phyloP scores from a whole-genome alignment of 2,329 filamentous ascomycete genomes.

The Immersiporthe knoxdaviesiana region DNA sequence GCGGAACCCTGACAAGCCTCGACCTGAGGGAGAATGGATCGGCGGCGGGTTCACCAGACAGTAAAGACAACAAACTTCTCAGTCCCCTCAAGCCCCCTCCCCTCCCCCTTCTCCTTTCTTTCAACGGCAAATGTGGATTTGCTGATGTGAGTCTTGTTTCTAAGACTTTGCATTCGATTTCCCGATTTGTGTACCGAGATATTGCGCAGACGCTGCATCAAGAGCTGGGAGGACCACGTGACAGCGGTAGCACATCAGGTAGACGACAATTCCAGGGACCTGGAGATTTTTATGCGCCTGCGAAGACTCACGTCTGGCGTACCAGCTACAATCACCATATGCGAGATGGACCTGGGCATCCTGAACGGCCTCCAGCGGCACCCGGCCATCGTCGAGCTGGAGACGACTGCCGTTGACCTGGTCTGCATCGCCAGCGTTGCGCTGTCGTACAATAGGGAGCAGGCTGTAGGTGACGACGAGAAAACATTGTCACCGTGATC shows the following conservation, averaged over 20 bases:
- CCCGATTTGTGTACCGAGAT: background rate
- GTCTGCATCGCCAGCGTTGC: background rate
- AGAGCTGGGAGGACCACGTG: conserved; percentile 4
- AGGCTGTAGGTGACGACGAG: background rate
- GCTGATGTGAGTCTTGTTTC: background rate
- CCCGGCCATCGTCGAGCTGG: background rate
- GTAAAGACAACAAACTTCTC: too few relatives aligned
- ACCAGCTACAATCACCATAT: background rate
- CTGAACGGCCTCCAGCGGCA: background rate
- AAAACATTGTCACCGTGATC: conserved; percentile 3
- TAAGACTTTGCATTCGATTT: background rate
- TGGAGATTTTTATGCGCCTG: background rate
- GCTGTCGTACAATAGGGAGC: background rate
- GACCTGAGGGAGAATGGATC: conserved; percentile 29
- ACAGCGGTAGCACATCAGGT: background rate
- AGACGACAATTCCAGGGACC: background rate
- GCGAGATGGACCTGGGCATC: conserved; percentile 4
- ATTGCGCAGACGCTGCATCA: background rate
- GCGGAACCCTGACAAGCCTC: conserved; percentile 21
- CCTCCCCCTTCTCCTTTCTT: too few relatives aligned
- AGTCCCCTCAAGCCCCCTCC: too few relatives aligned
- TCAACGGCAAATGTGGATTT: too few relatives aligned
- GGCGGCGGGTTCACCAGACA: conserved; percentile 28
- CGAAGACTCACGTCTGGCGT: background rate
- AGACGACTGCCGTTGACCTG: background rate